A percentile compares a stretch with the other conserved stretches of the same genome.
Conservation (phyloP, 2,329 filamentous ascomycete genomes). For the Passalora sequoiae region DNA sequence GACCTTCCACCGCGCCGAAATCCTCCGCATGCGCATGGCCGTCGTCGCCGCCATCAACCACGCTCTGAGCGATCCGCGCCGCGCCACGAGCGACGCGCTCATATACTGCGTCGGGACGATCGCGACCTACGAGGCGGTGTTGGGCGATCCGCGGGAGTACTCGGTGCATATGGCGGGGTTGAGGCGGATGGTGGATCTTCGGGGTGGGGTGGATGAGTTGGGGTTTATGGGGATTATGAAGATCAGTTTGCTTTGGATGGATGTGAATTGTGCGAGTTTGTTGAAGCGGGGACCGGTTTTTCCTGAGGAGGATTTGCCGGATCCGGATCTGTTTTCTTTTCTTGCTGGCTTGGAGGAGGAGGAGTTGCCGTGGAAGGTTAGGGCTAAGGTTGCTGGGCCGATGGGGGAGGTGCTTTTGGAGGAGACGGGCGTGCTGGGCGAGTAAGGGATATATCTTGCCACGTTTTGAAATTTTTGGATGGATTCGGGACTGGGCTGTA, state of each 20-base stretch:
- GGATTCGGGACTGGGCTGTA: too few relatives aligned
- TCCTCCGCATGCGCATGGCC: background rate
- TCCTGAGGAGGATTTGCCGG: background rate
- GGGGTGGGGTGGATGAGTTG: background rate
- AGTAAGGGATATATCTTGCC: too few relatives aligned
- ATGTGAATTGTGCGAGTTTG: background rate
- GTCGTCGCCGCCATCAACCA: conserved; percentile 13
- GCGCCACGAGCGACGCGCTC: conserved; percentile 13
- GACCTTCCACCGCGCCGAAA: background rate
- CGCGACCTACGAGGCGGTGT: background rate
- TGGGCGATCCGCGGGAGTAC: background rate
- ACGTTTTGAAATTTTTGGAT: too few relatives aligned
- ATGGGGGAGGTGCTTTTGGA: too few relatives aligned
- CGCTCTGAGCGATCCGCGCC: conserved; percentile 10
- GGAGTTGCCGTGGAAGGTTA: background rate
- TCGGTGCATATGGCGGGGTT: background rate
- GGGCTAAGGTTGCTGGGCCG: too few relatives aligned
- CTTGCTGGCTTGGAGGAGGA: background rate
- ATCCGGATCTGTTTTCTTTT: background rate
- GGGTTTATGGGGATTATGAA: background rate
- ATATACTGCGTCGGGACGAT: conserved; percentile 5
- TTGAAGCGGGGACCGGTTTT: background rate
- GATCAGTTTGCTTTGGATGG: background rate
- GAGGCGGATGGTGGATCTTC: background rate
- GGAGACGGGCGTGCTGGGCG: too few relatives aligned